Percentiles rank a stretch among this genome's conserved stretches.
These are phyloP conservation scores for Apiotrichum akiyoshidainum DNA, from an alignment of 1,284 basidiomycete species.

Conservation along the genomic window DNA sequence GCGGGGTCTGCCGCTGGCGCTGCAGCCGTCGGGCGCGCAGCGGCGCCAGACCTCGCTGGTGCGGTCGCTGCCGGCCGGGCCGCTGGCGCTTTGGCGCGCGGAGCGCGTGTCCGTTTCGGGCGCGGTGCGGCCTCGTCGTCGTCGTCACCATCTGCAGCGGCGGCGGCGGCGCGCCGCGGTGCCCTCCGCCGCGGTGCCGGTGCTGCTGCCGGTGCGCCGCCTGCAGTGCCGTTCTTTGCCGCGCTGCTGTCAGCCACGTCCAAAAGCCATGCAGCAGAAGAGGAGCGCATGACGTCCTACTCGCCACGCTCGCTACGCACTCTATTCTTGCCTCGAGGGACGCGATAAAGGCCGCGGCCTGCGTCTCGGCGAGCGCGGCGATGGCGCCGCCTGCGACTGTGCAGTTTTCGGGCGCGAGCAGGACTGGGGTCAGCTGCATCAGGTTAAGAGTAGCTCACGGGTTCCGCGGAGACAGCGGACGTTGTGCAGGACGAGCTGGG, in stretches of 20 bases:
- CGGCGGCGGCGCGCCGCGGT: background rate
- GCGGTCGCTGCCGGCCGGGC: too few species aligned
- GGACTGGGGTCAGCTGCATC: constrained; percentile 22
- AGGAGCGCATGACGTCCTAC: too few species aligned
- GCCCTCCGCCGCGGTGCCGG: background rate
- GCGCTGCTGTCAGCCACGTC: constrained; percentile 24
- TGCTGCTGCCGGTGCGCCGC: background rate
- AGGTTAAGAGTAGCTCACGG: constrained; percentile 21
- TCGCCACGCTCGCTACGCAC: too few species aligned
- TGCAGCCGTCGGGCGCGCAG: background rate
- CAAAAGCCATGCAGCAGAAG: background rate
- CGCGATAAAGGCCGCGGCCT: constrained; percentile 35
- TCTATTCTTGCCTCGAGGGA: constrained; percentile 24
- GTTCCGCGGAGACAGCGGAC: constrained; percentile 31
- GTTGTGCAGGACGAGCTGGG: constrained; percentile 40
- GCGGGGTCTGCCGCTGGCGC: constrained; percentile 15
- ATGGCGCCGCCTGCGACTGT: constrained; percentile 37
- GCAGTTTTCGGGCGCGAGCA: constrained; percentile 41
- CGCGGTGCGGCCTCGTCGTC: background rate
- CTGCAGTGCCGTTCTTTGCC: constrained; percentile 9
- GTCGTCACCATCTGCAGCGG: background rate
- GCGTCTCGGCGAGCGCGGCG: constrained; percentile 37
- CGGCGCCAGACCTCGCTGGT: background rate
- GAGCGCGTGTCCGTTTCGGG: too few species aligned
- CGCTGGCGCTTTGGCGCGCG: too few species aligned